Conservation (phyloP, 768 basidiomycete genomes). For the Astraeus odoratus region DNA sequence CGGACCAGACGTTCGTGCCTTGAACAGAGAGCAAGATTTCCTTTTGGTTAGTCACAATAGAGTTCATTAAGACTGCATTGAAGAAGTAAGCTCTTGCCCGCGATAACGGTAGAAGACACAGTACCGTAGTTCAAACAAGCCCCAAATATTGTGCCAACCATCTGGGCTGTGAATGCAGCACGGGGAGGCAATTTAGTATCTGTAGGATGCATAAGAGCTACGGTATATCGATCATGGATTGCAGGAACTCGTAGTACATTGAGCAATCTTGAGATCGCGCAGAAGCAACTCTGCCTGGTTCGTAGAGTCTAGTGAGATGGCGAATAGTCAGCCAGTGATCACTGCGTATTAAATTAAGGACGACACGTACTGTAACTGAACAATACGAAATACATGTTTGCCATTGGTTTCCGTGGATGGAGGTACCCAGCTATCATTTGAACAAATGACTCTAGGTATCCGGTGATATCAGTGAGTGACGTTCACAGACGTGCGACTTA, state of each 20-base stretch:
- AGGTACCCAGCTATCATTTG: constrained; percentile 34
- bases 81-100: no score
- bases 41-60: constrained; percentile 37
- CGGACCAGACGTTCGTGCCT: constrained; percentile 60
- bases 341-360: background rate
- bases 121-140: constrained; percentile 41
- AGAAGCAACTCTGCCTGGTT: constrained; percentile 46
- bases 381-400: constrained; percentile 39
- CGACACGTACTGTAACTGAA: constrained; percentile 40
- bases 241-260: constrained; percentile 14
- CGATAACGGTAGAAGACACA: no score
- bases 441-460: constrained; percentile 18
- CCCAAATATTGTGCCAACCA: constrained; percentile 49
- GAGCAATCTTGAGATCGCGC: constrained; percentile 46
- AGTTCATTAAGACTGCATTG: constrained; percentile 65
- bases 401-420: constrained; percentile 33
- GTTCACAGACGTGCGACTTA: constrained; percentile 4
- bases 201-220: constrained; percentile 28
- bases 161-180: constrained; percentile 54
- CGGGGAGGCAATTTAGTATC: constrained; percentile 56
- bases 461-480: background rate
- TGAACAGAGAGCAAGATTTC: constrained; percentile 43
- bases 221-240: constrained; percentile 11
- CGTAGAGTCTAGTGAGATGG: constrained; percentile 41
- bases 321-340: constrained; percentile 14